Percentiles rank a stretch among this genome's conserved stretches.
Conservation (phyloP, 2,329 filamentous ascomycete genomes). For the Trichoderma atroviride region DNA sequence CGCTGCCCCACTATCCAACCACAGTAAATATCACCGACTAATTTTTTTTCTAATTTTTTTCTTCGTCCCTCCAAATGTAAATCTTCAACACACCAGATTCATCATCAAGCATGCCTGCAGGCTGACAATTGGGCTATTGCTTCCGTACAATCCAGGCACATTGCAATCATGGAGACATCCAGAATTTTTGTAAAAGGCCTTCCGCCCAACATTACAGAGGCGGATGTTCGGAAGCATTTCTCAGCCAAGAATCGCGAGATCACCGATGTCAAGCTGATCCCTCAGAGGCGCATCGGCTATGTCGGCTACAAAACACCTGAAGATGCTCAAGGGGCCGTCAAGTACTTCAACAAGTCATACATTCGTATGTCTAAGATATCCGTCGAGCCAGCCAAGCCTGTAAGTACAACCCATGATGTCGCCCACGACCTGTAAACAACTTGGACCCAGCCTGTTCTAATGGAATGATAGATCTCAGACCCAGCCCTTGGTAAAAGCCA, state of each 20-base stretch:
- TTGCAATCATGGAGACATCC: conserved; percentile 58
- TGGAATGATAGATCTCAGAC: conserved; percentile 52
- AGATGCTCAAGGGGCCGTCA: conserved; percentile 79
- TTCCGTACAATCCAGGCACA: background rate
- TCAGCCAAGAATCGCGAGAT: conserved; percentile 70
- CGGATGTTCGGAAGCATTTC: conserved; percentile 89
- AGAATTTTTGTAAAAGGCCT: conserved; percentile 79
- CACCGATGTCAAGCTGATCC: conserved; percentile 90
- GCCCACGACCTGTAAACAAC: conserved; percentile 28
- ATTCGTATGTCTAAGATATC: conserved; percentile 93
- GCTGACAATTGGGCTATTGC: background rate
- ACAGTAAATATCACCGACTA: conserved; percentile 10
- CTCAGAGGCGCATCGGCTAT: conserved; percentile 89
- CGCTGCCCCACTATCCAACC: conserved; percentile 22
- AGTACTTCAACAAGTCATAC: conserved; percentile 94
- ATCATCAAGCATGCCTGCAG: background rate
- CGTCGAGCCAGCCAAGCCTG: conserved; percentile 84
- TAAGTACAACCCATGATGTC: conserved; percentile 45
- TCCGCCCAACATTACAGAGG: conserved; percentile 81
- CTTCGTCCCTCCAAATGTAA: conserved; percentile 15
- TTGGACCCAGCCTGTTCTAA: conserved; percentile 34
- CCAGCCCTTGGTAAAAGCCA: conserved; percentile 40
- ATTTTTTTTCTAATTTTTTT: conserved; percentile 14
- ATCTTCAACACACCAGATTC: background rate
- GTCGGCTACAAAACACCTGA: conserved; percentile 86